Evolutionary conservation across 2,329 filamentous ascomycete genomes (phyloP), one percentile per base, ranked within the genome.

Genomic region (Ophiostoma fasciatum): DNA sequence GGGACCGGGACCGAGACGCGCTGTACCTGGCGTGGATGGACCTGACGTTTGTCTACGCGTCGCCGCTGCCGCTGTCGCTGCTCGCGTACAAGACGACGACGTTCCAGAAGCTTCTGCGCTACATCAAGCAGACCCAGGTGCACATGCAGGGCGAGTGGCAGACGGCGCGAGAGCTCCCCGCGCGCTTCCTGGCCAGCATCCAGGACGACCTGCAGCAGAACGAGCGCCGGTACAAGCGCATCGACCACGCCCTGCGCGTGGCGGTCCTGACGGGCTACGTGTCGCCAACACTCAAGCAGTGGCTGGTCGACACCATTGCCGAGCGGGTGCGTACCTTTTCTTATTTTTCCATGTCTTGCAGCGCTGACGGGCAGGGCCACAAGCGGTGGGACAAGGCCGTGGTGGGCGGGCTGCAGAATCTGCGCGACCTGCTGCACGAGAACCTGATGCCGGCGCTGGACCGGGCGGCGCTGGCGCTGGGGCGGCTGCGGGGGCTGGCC

Each of bases 331-430:
- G 70, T 14, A 3, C 17, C 23, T 12, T 3, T 13, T 25, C 20
- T 23, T 17, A 4, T n/a, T 20, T 4, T 19, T 21, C 21, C 25
- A 14, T 23, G 14, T 28, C 25, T 8, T 11, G n/a, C n/a, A n/a
- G n/a, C n/a, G n/a, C n/a, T n/a, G n/a, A n/a, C n/a, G n/a, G n/a
- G 15, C 34, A 90, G 79, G 85, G 85, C 1, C 82, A 93, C 48
- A 94, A 94, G 57, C 69, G 90, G 33, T 98, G 90, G 90, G 87
- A 96, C 44, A 92, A 88, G 50, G 78, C 82, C 6, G 80, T 92
- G 3, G 68, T 72, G 2, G 73, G 74, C 4, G 83, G 85, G 1
- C 77, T 94, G 15, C 76, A 82, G 41, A 78, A 74, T 36, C 66
- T 96, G 9, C 73, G 84, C 33, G 71, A 73, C 35, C 65, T 96